A percentile compares a stretch with the other conserved stretches of the same genome.
phyloP scores from a whole-genome alignment of 2,329 filamentous ascomycete species.

The Hymenoscyphus linearis region DNA sequence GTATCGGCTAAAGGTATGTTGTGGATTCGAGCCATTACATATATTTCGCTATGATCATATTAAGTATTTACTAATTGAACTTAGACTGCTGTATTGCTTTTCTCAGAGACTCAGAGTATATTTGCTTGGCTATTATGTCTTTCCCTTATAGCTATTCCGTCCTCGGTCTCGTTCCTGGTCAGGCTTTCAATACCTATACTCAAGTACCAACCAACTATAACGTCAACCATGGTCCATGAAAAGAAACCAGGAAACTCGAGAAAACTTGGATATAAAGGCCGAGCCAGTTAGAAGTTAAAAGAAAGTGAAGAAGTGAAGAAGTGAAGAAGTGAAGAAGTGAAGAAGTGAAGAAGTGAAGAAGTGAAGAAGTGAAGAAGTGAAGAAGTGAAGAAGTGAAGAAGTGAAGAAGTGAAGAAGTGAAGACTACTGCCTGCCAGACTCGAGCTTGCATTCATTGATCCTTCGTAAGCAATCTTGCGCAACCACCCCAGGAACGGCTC shows the following conservation, averaged over 20 bases:
- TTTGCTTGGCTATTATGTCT: constrained; percentile 88
- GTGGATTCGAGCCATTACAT: too few species aligned
- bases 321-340: too few species aligned
- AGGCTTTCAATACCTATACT: not conserved
- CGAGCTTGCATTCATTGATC: constrained; percentile 55
- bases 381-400: too few species aligned
- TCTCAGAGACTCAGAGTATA: constrained; percentile 97
- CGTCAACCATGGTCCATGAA: not conserved
- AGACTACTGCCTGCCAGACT: constrained; percentile 52
- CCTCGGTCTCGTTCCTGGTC: constrained; percentile 76
- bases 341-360: too few species aligned
- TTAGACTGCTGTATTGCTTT: constrained; percentile 78
- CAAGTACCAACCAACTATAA: not conserved
- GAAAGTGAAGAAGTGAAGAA: too few species aligned
- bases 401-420: too few species aligned
- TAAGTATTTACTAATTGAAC: not conserved
- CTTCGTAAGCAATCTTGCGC: constrained; percentile 34
- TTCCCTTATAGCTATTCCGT: constrained; percentile 91
- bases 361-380: too few species aligned
- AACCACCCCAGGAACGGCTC: too few species aligned
- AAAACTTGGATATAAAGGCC: not conserved
- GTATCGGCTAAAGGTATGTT: not conserved
- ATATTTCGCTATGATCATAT: too few species aligned
- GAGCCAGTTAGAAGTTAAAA: too few species aligned
- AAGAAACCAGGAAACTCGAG: not conserved